Evolutionary conservation across 2,329 filamentous ascomycete species (phyloP), one percentile per base, ranked within the genome.

Genomic region (Sclerotinia spermophila): DNA sequence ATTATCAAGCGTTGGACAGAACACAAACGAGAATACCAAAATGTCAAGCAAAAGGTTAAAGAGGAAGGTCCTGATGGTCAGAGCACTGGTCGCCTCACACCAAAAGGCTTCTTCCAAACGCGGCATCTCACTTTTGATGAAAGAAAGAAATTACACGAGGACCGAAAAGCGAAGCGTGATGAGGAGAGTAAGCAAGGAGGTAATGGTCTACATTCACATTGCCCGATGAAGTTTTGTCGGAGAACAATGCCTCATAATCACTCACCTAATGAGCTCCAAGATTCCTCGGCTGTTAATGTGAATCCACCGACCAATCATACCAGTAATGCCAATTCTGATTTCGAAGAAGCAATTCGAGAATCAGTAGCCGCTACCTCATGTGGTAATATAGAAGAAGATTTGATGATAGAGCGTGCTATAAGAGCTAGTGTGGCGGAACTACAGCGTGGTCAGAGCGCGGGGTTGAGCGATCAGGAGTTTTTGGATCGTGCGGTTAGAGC

Each of bases 301-400:
- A 60, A 44, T 27, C 30, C 72, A 44, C n/a, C 69, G n/a, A 40
- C 44, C 30, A 24, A 35, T 58, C 68, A 67, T 71, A 71, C 69
- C 38, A 66, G 27, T 35, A 38, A 45, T 74, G 82, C 86, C n/a
- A 83, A 87, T 45, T 83, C 84, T 2, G 90, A 91, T 70, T 86
- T 93, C 56, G 92, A 95, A 78, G 83, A 86, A 56, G 92, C 92
- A 1, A 95, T 96, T 71, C 86, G 85, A 68, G 83, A 84, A 17
- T 92, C 90, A 1, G 90, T 96, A 1, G 82, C 83, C 11, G 86
- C 91, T 77, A 93, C 91, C 0, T 94, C 91, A 0, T 84, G 82
- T 1, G 92, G 92, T 17, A 85, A 95, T 73, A 78, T 84, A 0
- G 84, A 87, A 30, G 91, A 96, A 79, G 93, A 96, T 76, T 85